Conservation (phyloP, 306 rosid species). For the Lathyrus sativus region DNA sequence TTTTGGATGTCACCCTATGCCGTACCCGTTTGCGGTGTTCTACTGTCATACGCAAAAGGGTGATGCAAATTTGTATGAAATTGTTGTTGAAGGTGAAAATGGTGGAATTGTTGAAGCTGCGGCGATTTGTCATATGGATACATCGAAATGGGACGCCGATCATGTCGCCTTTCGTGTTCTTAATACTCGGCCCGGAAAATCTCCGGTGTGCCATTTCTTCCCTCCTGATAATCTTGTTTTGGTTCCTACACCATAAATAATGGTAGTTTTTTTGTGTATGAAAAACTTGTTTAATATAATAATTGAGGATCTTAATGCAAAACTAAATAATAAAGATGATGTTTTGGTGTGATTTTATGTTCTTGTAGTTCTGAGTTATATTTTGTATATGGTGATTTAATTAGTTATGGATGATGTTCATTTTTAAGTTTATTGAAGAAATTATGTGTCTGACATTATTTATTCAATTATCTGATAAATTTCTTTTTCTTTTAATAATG, state of each 20-base stretch:
- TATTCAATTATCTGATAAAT: too few relatives aligned
- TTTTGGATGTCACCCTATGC: slow-evolving; percentile 71
- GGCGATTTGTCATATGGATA: slow-evolving; percentile 84
- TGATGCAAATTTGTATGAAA: slow-evolving; percentile 53
- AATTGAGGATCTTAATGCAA: neutral
- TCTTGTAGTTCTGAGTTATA: neutral
- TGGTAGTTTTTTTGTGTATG: neutral
- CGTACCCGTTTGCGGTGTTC: slow-evolving; percentile 77
- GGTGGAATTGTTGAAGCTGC: slow-evolving; percentile 60
- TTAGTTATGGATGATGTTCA: neutral
- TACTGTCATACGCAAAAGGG: slow-evolving; percentile 66
- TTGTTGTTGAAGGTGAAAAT: slow-evolving; percentile 53
- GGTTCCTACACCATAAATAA: slow-evolving; percentile 46
- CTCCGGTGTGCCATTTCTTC: slow-evolving; percentile 79
- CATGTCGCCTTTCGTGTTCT: slow-evolving; percentile 65
- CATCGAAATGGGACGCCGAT: slow-evolving; percentile 65
- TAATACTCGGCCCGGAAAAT: slow-evolving; percentile 52
- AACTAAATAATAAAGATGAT: slow-evolving; percentile 3
- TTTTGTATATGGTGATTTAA: neutral
- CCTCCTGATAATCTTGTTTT: slow-evolving; percentile 64
- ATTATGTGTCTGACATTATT: too few relatives aligned
- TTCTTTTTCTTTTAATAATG: too few relatives aligned
- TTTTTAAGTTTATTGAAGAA: neutral
- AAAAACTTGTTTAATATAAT: slow-evolving; percentile 9
- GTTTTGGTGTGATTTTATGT: neutral